Evolutionary conservation across 2,329 filamentous ascomycete genomes (phyloP).

Genomic region (Tolypocladium ovalisporum): DNA sequence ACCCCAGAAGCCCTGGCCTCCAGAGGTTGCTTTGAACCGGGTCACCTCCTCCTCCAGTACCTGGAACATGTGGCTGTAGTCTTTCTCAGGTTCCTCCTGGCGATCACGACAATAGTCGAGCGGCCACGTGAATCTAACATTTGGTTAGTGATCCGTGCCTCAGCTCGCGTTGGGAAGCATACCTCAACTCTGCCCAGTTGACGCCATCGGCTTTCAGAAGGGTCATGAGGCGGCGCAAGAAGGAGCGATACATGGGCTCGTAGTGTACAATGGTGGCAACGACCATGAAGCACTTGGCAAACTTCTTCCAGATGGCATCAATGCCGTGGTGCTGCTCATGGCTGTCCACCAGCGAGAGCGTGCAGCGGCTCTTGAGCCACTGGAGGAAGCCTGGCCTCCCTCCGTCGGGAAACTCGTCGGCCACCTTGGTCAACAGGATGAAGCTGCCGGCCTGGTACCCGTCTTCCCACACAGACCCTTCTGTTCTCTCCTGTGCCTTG

Average conservation of each 20-base stretch:
- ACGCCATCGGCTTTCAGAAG: conserved; percentile 72
- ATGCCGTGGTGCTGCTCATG: conserved; percentile 73
- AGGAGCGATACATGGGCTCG: conserved; percentile 77
- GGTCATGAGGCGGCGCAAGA: conserved; percentile 59
- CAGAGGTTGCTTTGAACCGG: conserved; percentile 59
- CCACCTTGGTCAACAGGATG: conserved; percentile 50
- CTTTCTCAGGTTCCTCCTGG: conserved; percentile 52
- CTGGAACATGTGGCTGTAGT: conserved; percentile 59
- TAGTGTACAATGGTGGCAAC: conserved; percentile 71
- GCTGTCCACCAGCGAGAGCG: conserved; percentile 61
- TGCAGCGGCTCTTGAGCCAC: conserved; percentile 67
- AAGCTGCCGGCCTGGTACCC: conserved; percentile 49
- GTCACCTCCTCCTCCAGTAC: conserved; percentile 69
- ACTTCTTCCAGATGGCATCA: conserved; percentile 77
- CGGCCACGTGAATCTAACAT: conserved; percentile 63
- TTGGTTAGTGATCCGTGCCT: too few relatives aligned
- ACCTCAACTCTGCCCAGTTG: conserved; percentile 69
- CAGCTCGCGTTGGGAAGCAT: conserved; percentile 5
- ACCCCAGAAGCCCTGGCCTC: conserved; percentile 74
- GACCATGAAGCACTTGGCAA: conserved; percentile 62
- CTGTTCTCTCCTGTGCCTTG: conserved; percentile 31
- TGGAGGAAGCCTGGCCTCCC: conserved; percentile 61
- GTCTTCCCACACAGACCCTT: conserved; percentile 52
- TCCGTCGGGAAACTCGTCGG: conserved; percentile 63
- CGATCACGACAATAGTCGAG: conserved; percentile 58